phyloP scores from a whole-genome alignment of 371 early-diverging fungal genomes.

The Capillidium heterosporum region DNA sequence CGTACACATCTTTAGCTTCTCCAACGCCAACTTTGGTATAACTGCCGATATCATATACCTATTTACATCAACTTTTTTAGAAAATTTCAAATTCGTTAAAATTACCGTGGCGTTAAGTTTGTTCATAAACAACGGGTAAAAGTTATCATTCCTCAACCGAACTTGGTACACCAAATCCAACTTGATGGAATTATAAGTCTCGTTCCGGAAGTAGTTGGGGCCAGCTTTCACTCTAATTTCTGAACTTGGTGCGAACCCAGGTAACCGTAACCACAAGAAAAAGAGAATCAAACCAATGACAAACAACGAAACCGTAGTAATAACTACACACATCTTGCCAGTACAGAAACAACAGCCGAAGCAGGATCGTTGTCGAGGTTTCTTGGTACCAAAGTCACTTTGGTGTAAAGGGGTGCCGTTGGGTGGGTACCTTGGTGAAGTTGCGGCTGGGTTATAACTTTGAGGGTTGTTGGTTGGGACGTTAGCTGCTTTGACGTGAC shows the following conservation, averaged over 20 bases:
- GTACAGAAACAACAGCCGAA: not conserved
- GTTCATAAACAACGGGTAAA: not conserved
- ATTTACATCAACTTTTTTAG: not conserved
- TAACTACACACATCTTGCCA: slow-evolving; percentile 1
- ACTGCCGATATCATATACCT: slow-evolving; percentile 1
- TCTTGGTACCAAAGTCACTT: not conserved
- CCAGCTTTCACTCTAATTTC: not conserved
- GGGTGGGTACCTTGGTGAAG: not conserved
- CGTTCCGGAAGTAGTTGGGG: not conserved
- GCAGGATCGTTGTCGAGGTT: not conserved
- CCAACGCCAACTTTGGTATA: not conserved
- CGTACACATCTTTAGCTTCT: not conserved
- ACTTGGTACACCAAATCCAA: not conserved
- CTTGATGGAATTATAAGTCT: not conserved
- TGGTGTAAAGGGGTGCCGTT: not conserved
- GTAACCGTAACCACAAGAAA: not conserved
- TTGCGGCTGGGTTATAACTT: not conserved
- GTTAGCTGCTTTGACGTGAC: not conserved
- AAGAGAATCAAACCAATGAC: not conserved
- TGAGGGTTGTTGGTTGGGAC: not conserved
- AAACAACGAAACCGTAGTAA: not conserved
- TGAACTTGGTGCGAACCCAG: not conserved
- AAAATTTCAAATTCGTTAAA: too few species aligned
- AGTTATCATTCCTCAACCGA: not conserved
- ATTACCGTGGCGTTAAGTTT: not conserved